phyloP scores from a whole-genome alignment of 2,329 filamentous ascomycete species.

The Aureobasidium leucospermi region DNA sequence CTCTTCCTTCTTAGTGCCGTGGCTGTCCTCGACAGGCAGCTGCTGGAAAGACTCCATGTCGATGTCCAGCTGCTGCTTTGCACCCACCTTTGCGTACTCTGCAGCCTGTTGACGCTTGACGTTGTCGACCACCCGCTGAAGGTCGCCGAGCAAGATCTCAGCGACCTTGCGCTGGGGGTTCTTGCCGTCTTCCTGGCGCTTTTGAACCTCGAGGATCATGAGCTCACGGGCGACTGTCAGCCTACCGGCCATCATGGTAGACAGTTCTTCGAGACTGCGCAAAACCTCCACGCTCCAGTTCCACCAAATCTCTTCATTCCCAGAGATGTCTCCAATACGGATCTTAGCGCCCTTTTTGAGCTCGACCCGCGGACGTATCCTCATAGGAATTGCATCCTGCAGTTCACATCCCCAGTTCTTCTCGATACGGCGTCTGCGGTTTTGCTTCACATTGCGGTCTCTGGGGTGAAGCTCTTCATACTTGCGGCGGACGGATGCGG shows the following conservation, averaged over 20 bases:
- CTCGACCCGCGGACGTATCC: conserved; percentile 16
- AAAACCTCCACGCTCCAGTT: conserved; percentile 18
- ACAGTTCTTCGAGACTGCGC: conserved; percentile 16
- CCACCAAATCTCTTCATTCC: conserved; percentile 15
- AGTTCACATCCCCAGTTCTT: conserved; percentile 14
- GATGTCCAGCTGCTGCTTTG: background rate
- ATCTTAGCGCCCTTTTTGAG: conserved; percentile 17
- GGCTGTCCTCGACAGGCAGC: background rate
- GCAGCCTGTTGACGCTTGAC: background rate
- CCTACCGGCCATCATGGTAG: conserved; percentile 16
- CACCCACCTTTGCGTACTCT: background rate
- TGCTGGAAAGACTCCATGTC: background rate
- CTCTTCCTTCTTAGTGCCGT: background rate
- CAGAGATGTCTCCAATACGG: conserved; percentile 8
- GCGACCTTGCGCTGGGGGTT: conserved; percentile 16
- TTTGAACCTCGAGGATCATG: conserved; percentile 13
- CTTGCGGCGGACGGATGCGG: background rate
- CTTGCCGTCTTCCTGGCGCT: conserved; percentile 12
- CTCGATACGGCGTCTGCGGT: conserved; percentile 16
- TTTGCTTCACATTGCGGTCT: conserved; percentile 16
- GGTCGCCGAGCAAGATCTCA: conserved; percentile 16
- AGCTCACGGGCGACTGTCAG: conserved; percentile 13
- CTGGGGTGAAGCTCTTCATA: conserved; percentile 15
- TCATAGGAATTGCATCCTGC: conserved; percentile 12
- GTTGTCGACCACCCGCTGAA: conserved; percentile 15